Conservation (phyloP, 1,139 yeast species). For the Kodamaea suecica region DNA sequence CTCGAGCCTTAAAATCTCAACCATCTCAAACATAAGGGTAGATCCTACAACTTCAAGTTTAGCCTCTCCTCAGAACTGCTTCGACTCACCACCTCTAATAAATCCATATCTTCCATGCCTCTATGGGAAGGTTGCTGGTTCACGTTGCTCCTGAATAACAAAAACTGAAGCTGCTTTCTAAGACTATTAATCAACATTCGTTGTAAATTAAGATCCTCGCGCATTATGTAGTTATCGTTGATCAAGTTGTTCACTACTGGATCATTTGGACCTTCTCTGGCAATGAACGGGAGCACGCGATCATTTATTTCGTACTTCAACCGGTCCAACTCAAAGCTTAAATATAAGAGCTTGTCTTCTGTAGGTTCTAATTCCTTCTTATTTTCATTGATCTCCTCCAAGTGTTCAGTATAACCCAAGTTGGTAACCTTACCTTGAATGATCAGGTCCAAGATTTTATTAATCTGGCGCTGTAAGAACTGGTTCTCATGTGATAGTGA, state of each 20-base stretch:
- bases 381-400: conserved; percentile 42
- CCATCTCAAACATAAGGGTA: too few species aligned
- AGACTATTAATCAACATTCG: conserved; percentile 44
- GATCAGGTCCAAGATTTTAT: conserved; percentile 46
- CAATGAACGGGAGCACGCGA: conserved; percentile 37
- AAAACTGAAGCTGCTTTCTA: conserved; percentile 51
- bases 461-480: conserved; percentile 42
- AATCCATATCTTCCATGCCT: conserved; percentile 10
- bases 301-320: conserved; percentile 44
- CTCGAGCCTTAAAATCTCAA: too few species aligned
- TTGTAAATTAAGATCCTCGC: conserved; percentile 49
- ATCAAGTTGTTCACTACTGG: conserved; percentile 37
- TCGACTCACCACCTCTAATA: conserved; percentile 23
- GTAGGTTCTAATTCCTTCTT: conserved; percentile 20
- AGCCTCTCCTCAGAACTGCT: conserved; percentile 39
- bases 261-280: conserved; percentile 34
- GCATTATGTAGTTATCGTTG: conserved; percentile 43
- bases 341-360: conserved; percentile 29
- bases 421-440: conserved; percentile 52
- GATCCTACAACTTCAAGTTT: conserved; percentile 33
- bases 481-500: conserved; percentile 18
- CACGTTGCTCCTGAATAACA: conserved; percentile 38
- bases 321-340: conserved; percentile 40
- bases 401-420: conserved; percentile 46
- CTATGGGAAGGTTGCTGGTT: conserved; percentile 1